A percentile compares a stretch with the other conserved stretches of the same genome.
phyloP scores from a whole-genome alignment of 129 eudicot species.

The Kitagawia praeruptora region DNA sequence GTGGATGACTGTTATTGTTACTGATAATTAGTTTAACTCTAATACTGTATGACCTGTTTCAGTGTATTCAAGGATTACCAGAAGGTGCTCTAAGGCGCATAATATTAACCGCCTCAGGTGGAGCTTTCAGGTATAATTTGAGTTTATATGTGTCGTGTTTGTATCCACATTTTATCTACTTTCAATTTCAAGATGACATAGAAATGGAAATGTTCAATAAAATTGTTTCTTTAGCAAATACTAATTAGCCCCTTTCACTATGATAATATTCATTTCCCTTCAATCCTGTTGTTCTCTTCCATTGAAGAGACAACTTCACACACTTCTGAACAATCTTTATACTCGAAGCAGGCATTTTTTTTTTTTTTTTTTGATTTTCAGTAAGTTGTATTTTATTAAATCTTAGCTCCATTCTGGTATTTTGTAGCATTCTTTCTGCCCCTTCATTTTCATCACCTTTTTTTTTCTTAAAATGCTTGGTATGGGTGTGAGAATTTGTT shows the following conservation, averaged over 20 bases:
- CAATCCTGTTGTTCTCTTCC: background rate
- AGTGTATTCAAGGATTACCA: constrained; percentile 98
- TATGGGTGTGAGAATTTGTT: background rate
- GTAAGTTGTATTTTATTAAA: background rate
- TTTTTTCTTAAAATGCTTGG: background rate
- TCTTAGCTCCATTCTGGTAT: background rate
- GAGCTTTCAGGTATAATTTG: constrained; percentile 73
- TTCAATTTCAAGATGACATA: background rate
- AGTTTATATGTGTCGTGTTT: background rate
- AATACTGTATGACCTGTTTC: constrained; percentile 19
- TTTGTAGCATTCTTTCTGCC: background rate
- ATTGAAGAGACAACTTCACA: background rate
- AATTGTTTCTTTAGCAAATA: background rate
- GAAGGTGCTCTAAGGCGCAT: constrained; percentile 92
- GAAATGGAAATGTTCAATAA: background rate
- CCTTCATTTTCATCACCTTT: background rate
- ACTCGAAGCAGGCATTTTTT: background rate
- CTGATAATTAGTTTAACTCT: background rate
- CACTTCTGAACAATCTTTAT: background rate
- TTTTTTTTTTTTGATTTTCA: background rate
- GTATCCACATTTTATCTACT: background rate
- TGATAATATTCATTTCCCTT: too few species aligned
- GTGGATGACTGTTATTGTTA: background rate
- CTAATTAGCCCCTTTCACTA: background rate
- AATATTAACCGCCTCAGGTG: constrained; percentile 95